These are phyloP conservation scores for Panellus pusillus DNA, from an alignment of 768 basidiomycete species.

Conservation along the genomic window DNA sequence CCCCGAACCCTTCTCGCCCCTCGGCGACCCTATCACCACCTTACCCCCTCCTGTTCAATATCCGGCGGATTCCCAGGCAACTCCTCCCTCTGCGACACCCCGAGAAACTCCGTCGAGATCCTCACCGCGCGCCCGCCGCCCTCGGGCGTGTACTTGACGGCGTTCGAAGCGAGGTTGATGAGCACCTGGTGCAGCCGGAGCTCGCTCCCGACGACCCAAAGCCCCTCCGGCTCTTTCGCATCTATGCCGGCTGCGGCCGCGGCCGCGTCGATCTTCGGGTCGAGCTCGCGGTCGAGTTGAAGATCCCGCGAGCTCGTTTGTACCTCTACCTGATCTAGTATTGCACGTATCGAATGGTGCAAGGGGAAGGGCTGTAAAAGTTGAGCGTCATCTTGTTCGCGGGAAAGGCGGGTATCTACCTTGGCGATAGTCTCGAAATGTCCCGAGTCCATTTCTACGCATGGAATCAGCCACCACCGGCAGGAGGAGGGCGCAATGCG, in stretches of 20 bases:
- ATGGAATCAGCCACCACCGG: neutral
- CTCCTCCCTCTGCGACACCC: slow-evolving; percentile 17
- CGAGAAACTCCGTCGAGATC: slow-evolving; percentile 22
- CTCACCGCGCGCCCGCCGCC: slow-evolving; percentile 30
- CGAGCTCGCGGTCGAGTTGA: slow-evolving; percentile 32
- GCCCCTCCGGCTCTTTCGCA: slow-evolving; percentile 13
- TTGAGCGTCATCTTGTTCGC: too few relatives aligned
- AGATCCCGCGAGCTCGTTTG: slow-evolving; percentile 27
- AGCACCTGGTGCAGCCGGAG: slow-evolving; percentile 38
- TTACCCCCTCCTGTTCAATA: slow-evolving; percentile 4
- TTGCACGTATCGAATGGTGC: slow-evolving; percentile 28
- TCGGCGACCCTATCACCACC: neutral
- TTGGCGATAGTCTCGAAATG: slow-evolving; percentile 27
- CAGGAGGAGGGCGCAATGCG: neutral
- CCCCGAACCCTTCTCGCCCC: neutral
- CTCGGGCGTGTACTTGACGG: slow-evolving; percentile 33
- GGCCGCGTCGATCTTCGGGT: slow-evolving; percentile 35
- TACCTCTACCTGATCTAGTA: slow-evolving; percentile 27
- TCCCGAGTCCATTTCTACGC: slow-evolving; percentile 37
- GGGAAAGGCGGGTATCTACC: neutral
- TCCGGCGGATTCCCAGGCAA: slow-evolving; percentile 16
- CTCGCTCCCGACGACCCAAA: slow-evolving; percentile 42
- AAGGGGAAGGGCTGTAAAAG: slow-evolving; percentile 37
- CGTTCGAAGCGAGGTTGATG: slow-evolving; percentile 41
- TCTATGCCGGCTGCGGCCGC: neutral